Evolutionary conservation across 176 grass and related monocot species (phyloP), one percentile per base, ranked within the genome.

Genomic region (Tillandsia fasciculata): DNA sequence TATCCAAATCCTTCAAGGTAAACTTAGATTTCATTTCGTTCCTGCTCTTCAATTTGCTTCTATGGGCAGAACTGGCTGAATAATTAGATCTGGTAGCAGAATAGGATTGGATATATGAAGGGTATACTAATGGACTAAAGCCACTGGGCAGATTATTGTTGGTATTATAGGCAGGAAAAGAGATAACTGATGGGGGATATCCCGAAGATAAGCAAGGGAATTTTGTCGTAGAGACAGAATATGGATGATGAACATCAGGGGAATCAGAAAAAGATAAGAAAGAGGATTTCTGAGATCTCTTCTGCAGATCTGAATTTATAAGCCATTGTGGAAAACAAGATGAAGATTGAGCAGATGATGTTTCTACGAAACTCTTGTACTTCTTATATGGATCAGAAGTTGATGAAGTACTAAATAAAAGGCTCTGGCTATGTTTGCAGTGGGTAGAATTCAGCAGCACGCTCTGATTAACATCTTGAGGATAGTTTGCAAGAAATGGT

Each of bases 321-420:
- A 72, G 26, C 51, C 76, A 77, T 26, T 80, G 74, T 13, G 89
- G 70, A 78, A 78, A 48, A 17, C 50, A 73, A 71, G 58, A 48
- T 18, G 57, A 74, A 82, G 81, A 72, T 71, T 72, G 79, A 50
- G 67, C 81, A 65, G n/a, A 69, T 70, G 79, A 26, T 85, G 82
- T 52, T 69, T 69, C 63, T 54, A 76, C 15, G 54, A 74, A 67
- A 77, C 49, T 73, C 61, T 53, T 42, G 48, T 74, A 52, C 66
- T 80, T 66, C 50, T 50, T 68, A 69, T 48, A 26, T 28, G 78
- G 48, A 59, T 63, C 64, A 54, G 52, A 67, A 69, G 76, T 63
- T 75, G 73, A 73, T 53, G 70, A 50, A 52, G 71, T 71, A 75
- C 51, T 49, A 13, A 72, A 83, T 42, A 70, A 65, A 18, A 63